These are phyloP conservation scores for Phialocephala subalpina DNA, from an alignment of 2,329 filamentous ascomycete genomes.

Conservation along the genomic window DNA sequence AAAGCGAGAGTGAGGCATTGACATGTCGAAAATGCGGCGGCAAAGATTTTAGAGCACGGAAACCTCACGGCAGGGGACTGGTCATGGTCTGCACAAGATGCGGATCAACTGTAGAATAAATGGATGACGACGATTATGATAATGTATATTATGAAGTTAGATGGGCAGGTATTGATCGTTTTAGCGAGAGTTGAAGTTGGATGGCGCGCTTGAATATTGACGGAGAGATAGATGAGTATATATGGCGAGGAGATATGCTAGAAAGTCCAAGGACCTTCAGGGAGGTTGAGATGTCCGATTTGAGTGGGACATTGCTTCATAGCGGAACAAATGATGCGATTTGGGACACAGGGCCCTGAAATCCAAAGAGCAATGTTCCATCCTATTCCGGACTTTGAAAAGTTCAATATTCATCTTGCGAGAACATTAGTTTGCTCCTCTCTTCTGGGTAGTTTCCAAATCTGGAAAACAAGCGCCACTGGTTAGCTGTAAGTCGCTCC, in stretches of 20 bases:
- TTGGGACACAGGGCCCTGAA: background rate
- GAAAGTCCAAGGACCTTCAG: background rate
- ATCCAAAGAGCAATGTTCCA: background rate
- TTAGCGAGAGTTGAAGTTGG: constrained; percentile 5
- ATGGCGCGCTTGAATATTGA: background rate
- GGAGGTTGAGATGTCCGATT: background rate
- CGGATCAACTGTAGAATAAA: constrained; percentile 44
- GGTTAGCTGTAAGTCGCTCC: too few species aligned
- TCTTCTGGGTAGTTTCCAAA: background rate
- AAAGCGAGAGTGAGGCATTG: constrained; percentile 49
- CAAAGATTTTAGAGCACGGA: constrained; percentile 68
- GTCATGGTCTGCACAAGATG: constrained; percentile 69
- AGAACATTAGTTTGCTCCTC: background rate
- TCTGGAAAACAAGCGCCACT: too few species aligned
- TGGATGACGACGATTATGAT: constrained; percentile 9
- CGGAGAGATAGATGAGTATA: background rate
- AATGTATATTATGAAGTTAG: constrained; percentile 15
- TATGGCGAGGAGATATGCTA: background rate
- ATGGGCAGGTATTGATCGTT: background rate
- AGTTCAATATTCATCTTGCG: background rate
- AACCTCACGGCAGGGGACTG: constrained; percentile 58
- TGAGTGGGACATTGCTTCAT: background rate
- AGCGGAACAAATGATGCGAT: background rate
- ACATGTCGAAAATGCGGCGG: constrained; percentile 67
- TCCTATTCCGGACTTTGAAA: background rate